These are phyloP conservation scores for Penicillium sp. DNA, from an alignment of 2,329 filamentous ascomycete species.

Conservation along the genomic window DNA sequence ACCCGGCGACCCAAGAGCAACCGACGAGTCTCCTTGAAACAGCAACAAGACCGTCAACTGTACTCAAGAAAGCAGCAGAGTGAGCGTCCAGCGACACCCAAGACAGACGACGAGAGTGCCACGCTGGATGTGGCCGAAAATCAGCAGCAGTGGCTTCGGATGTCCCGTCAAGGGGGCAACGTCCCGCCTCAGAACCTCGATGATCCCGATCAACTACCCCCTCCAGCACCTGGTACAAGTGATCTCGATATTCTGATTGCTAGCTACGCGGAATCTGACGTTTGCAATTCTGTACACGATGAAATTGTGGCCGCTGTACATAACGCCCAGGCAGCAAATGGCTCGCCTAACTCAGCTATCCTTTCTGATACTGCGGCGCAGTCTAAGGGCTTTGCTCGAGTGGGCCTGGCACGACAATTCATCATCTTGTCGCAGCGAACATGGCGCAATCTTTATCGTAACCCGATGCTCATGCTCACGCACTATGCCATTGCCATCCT, in stretches of 20 bases:
- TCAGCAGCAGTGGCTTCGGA: constrained; percentile 61
- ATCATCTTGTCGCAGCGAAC: constrained; percentile 85
- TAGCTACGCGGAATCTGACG: constrained; percentile 75
- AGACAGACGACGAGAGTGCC: constrained; percentile 62
- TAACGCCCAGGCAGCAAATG: constrained; percentile 67
- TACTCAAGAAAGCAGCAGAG: constrained; percentile 73
- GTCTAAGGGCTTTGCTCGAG: constrained; percentile 77
- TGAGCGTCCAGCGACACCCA: constrained; percentile 58
- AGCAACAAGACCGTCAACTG: constrained; percentile 85
- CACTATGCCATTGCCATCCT: constrained; percentile 97
- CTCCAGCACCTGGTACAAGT: constrained; percentile 63
- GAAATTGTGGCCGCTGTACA: constrained; percentile 74
- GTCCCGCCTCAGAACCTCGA: constrained; percentile 65
- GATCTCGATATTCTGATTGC: constrained; percentile 81
- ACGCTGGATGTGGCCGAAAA: constrained; percentile 52
- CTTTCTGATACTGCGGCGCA: constrained; percentile 56
- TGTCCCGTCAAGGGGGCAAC: constrained; percentile 56
- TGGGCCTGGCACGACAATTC: constrained; percentile 81
- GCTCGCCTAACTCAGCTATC: constrained; percentile 60
- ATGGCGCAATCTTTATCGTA: constrained; percentile 96
- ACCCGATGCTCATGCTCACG: constrained; percentile 96
- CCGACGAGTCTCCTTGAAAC: constrained; percentile 76
- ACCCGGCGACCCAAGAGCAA: constrained; percentile 67
- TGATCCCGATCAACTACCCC: constrained; percentile 64
- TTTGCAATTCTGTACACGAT: constrained; percentile 71